Percentiles rank a stretch among this genome's conserved stretches.
Evolutionary conservation across 2,329 filamentous ascomycete genomes (phyloP).

Genomic region (Ceratocystis variospora): DNA sequence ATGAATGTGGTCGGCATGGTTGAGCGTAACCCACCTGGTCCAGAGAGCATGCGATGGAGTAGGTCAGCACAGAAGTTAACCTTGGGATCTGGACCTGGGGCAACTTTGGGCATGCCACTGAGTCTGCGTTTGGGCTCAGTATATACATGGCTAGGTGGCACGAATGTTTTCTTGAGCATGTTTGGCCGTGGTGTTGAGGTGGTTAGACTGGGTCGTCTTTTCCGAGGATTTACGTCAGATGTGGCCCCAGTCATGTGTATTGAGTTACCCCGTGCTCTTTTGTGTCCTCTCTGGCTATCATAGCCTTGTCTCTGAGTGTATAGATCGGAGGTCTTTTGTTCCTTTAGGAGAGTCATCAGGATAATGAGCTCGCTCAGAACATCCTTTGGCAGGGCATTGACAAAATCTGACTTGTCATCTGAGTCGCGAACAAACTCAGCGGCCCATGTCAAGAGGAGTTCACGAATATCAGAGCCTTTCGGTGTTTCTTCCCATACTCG

Average conservation of each 20-base stretch:
- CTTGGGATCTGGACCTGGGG: conserved; percentile 26
- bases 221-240: conserved; percentile 25
- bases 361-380: conserved; percentile 50
- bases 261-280: conserved; percentile 14
- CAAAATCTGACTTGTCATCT: conserved; percentile 42
- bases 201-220: conserved; percentile 23
- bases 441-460: conserved; percentile 46
- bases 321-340: conserved; percentile 5
- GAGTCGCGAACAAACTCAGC: conserved; percentile 50
- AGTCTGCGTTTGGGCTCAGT: conserved; percentile 23
- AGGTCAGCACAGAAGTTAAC: conserved; percentile 46
- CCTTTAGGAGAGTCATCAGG: conserved; percentile 44
- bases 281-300: conserved; percentile 12
- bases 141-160: conserved; percentile 21
- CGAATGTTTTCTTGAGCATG: conserved; percentile 18
- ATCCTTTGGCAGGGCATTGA: conserved; percentile 46
- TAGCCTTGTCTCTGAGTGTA: conserved; percentile 1
- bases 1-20: not conserved
- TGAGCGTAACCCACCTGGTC: conserved; percentile 36
- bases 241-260: conserved; percentile 11
- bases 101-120: conserved; percentile 13
- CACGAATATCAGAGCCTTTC: conserved; percentile 44
- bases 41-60: conserved; percentile 45
- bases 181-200: conserved; percentile 25
- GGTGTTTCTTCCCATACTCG: conserved; percentile 50